Conservation (phyloP, 2,329 filamentous ascomycete species). For the Talaromyces atroroseus region DNA sequence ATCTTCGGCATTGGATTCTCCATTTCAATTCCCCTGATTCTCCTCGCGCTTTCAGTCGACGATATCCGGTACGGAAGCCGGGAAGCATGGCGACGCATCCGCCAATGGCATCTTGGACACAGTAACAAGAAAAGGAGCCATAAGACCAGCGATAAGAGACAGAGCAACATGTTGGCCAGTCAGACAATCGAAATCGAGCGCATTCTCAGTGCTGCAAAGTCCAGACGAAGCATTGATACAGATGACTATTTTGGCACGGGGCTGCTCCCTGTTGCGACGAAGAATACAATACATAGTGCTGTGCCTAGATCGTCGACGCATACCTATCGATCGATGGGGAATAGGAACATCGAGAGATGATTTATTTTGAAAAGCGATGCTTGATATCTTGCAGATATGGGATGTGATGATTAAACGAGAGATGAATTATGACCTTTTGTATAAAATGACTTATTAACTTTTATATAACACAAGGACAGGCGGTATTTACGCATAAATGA, state of each 20-base stretch:
- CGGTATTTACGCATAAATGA: background rate
- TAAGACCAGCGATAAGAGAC: background rate
- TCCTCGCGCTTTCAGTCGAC: constrained; percentile 44
- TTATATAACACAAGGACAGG: background rate
- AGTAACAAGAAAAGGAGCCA: background rate
- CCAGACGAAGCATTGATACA: constrained; percentile 2
- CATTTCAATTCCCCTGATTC: constrained; percentile 48
- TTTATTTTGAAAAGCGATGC: background rate
- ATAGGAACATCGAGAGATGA: background rate
- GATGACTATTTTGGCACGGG: constrained; percentile 9
- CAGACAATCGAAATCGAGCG: constrained; percentile 10
- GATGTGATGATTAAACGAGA: background rate
- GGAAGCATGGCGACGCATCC: constrained; percentile 19
- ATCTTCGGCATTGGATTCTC: constrained; percentile 53
- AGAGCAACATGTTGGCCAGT: background rate
- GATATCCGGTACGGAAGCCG: constrained; percentile 32
- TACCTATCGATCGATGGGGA: constrained; percentile 3
- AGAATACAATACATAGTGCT: background rate
- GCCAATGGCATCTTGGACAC: constrained; percentile 17
- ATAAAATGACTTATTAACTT: background rate
- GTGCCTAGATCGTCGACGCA: constrained; percentile 6
- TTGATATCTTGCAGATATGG: background rate
- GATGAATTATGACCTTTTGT: background rate
- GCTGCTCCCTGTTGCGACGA: constrained; percentile 9
- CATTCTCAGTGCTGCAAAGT: constrained; percentile 7